Evolutionary conservation across 2,329 filamentous ascomycete genomes (phyloP), one percentile per base, ranked within the genome.

Genomic region (Falciphora oryzae): DNA sequence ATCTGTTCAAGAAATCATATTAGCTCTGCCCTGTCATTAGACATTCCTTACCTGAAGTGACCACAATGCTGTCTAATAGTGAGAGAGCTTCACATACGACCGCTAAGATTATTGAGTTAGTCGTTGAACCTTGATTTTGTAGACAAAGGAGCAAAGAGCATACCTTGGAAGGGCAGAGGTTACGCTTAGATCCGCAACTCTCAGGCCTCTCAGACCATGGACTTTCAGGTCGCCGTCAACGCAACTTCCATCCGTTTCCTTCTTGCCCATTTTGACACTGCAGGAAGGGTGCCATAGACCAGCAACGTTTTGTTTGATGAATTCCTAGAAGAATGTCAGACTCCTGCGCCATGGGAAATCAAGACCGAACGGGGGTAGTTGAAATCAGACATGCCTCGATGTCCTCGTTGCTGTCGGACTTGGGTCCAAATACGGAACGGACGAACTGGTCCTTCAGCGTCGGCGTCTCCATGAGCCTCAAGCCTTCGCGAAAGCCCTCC

Each of bases 181-280:
- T 35, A 35, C 66, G 58, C 63, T 69, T 22, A 67, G 66, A 64
- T 70, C 69, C 11, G 68, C 68, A 44, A 70, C 61, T 18, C 69
- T 65, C 63, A 70, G 57, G 7, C 68, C 66, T 3, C 65, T 59
- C 14, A 70, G 63, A 28, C 69, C 69, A 61, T 65, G 60, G 10
- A 70, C 69, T 22, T 66, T 65, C 14, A 63, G 66, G 22, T 64
- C 62, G 8, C 63, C 59, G 38, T 70, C 69, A 10, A 70, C 68
- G 25, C 69, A 57, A 1, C 57, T 57, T 29, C 63, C 28, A 25
- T 57, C 59, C 60, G 70, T 68, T 4, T 64, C 63, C 1, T 63
- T 64, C 61, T 68, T 74, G 13, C 75, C 75, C 70, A 76, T 76
- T 5, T 69, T 70, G 64, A 72, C 74, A 2, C 74, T 75, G 22